Conservation (phyloP, 1,284 basidiomycete species). For the Termitomyces sp. region DNA sequence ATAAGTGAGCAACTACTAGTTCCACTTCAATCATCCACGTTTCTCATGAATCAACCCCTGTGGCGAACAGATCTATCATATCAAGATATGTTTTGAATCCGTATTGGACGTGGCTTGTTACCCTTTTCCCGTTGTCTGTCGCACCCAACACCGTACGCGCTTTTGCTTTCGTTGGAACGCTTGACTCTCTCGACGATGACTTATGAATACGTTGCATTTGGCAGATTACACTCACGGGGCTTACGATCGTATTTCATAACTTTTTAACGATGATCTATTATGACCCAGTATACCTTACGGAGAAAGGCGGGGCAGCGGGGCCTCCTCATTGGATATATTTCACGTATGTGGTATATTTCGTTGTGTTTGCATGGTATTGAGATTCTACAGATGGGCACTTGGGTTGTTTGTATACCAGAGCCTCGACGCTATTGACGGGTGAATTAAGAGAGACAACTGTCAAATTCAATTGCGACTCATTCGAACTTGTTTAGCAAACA, state of each 20-base stretch:
- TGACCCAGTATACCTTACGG: constrained; percentile 71
- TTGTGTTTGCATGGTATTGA: background rate
- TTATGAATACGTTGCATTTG: background rate
- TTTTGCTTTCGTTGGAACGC: background rate
- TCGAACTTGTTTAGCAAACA: constrained; percentile 65
- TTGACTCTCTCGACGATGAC: background rate
- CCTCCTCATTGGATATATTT: constrained; percentile 85
- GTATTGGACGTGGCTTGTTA: constrained; percentile 95
- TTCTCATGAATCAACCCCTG: background rate
- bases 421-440: constrained; percentile 87
- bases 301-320: constrained; percentile 56
- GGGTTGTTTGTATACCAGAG: constrained; percentile 93
- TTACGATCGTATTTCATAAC: constrained; percentile 81
- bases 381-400: constrained; percentile 65
- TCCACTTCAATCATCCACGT: background rate
- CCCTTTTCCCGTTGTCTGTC: constrained; percentile 80
- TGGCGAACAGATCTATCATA: constrained; percentile 53
- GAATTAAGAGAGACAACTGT: constrained; percentile 19
- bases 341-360: constrained; percentile 49
- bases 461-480: background rate
- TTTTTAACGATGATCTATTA: constrained; percentile 79
- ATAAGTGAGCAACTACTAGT: constrained; percentile 58
- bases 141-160: constrained; percentile 86
- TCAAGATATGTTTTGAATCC: constrained; percentile 83
- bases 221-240: constrained; percentile 81